Evolutionary conservation across 805 yeast genomes (phyloP).

Genomic region (Saitoella complicata): DNA sequence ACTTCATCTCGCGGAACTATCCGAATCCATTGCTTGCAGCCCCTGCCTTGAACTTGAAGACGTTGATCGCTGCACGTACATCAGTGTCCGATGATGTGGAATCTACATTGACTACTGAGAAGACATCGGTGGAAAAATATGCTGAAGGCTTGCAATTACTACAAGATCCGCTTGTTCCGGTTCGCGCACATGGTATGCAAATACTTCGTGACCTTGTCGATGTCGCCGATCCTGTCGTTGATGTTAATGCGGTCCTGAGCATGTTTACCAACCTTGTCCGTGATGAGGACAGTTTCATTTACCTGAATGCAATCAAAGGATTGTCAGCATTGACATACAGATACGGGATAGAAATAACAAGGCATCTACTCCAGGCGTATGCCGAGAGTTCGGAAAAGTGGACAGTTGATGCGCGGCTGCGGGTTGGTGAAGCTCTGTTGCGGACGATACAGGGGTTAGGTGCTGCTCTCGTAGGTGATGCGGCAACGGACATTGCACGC

Average conservation of each 20-base stretch:
- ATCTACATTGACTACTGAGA: not conserved
- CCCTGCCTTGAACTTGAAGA: constrained; percentile 10
- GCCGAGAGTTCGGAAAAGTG: constrained; percentile 16
- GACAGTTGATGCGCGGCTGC: constrained; percentile 47
- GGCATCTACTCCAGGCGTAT: constrained; percentile 27
- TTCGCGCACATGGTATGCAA: constrained; percentile 72
- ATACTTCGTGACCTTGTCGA: constrained; percentile 40
- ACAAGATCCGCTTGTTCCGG: constrained; percentile 66
- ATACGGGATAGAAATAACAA: constrained; percentile 24
- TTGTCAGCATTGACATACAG: constrained; percentile 41
- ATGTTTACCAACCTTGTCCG: constrained; percentile 48
- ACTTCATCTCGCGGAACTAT: constrained; percentile 10
- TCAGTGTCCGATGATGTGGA: constrained; percentile 1
- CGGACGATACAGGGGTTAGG: constrained; percentile 38
- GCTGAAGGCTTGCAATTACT: constrained; percentile 49
- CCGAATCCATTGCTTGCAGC: constrained; percentile 7
- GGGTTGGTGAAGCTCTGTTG: constrained; percentile 66
- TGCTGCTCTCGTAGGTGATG: constrained; percentile 31
- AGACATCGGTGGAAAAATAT: constrained; percentile 19
- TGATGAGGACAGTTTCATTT: constrained; percentile 76
- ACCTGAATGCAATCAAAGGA: constrained; percentile 70
- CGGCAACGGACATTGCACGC: constrained; percentile 29
- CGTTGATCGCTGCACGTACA: constrained; percentile 7
- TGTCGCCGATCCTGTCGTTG: constrained; percentile 33
- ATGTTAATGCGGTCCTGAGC: constrained; percentile 36